Conservation (phyloP, 768 basidiomycete species). For the Collybiopsis luxurians region DNA sequence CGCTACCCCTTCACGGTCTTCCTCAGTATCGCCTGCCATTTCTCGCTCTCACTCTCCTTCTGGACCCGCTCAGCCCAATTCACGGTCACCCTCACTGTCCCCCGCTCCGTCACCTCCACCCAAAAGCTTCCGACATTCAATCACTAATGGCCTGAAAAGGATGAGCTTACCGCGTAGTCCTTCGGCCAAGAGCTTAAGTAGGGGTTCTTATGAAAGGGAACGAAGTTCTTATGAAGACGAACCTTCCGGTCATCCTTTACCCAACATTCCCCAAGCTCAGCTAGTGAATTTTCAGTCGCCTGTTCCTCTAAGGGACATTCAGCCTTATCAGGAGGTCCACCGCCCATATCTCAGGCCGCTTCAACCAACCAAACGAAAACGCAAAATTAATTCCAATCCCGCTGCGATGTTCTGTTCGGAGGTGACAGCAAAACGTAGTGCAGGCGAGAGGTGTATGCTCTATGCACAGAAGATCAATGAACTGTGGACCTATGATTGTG, state of each 20-base stretch:
- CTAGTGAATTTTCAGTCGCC: not conserved
- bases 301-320: not conserved
- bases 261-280: constrained; percentile 1
- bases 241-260: not conserved
- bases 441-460: constrained; percentile 65
- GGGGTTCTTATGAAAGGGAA: constrained; percentile 1
- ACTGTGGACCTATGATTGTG: constrained; percentile 70
- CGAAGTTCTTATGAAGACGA: constrained; percentile 3
- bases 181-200: not conserved
- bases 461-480: constrained; percentile 87
- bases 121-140: constrained; percentile 47
- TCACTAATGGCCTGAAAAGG: constrained; percentile 44
- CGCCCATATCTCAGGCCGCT: not conserved
- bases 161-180: constrained; percentile 31
- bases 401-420: constrained; percentile 72
- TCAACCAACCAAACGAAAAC: not conserved
- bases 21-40: constrained; percentile 10
- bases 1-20: constrained; percentile 15
- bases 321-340: not conserved
- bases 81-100: not conserved
- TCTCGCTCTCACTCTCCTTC: constrained; percentile 8
- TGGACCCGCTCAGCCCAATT: not conserved
- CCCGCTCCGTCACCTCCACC: constrained; percentile 32
- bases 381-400: constrained; percentile 37
- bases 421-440: constrained; percentile 48